A percentile compares a stretch with the other conserved stretches of the same genome.
These are phyloP conservation scores for Rutidosis leptorrhynchoides DNA, from an alignment of 129 eudicot species.

Conservation along the genomic window DNA sequence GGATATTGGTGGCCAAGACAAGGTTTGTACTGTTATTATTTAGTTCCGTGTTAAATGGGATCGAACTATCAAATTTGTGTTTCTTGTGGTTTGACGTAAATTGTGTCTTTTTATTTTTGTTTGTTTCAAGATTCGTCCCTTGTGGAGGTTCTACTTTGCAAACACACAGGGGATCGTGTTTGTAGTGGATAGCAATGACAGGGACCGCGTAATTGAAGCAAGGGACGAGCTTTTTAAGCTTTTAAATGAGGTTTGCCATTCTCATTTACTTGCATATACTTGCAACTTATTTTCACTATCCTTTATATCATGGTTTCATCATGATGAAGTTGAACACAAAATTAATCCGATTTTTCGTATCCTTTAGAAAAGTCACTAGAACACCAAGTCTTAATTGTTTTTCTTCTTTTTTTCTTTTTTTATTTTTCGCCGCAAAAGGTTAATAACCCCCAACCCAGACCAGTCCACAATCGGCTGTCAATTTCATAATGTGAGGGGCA, in stretches of 20 bases:
- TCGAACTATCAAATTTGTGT: too few relatives aligned
- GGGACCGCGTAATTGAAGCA: background rate
- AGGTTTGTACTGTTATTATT: background rate
- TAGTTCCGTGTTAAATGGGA: background rate
- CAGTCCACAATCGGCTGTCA: too few relatives aligned
- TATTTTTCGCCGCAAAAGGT: too few relatives aligned
- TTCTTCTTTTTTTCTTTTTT: too few relatives aligned
- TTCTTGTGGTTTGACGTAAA: too few relatives aligned
- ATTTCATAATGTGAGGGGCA: too few relatives aligned
- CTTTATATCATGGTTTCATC: background rate
- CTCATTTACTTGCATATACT: background rate
- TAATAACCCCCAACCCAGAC: too few relatives aligned
- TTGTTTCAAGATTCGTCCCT: background rate
- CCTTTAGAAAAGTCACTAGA: background rate
- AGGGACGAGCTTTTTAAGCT: background rate
- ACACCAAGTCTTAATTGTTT: too few relatives aligned
- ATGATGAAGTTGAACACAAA: background rate
- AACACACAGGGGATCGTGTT: background rate
- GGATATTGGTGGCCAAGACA: background rate
- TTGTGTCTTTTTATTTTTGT: too few relatives aligned
- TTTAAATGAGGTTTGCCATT: background rate
- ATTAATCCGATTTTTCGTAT: too few relatives aligned
- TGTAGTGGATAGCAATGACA: background rate
- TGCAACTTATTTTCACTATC: background rate
- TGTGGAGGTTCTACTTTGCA: conserved; percentile 2